A percentile compares a stretch with the other conserved stretches of the same genome.
These are phyloP conservation scores for Fusarium gaditjirri DNA, from an alignment of 2,329 filamentous ascomycete genomes.

Conservation along the genomic window DNA sequence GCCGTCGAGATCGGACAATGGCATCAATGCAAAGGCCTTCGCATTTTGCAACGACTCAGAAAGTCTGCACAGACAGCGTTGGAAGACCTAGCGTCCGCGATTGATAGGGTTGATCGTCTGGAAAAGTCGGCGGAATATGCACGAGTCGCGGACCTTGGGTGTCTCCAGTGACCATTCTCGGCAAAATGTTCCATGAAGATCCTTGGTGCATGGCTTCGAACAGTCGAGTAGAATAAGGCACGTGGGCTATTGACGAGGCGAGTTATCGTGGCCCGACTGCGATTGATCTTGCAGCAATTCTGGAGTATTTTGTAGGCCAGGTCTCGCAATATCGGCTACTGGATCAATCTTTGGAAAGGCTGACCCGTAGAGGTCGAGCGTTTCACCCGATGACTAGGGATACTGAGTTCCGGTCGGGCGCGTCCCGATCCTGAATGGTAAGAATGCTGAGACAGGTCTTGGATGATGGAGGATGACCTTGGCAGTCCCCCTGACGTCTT, in stretches of 20 bases:
- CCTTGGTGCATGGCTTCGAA: background rate
- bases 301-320: background rate
- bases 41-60: fast-evolving
- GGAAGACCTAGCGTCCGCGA: background rate
- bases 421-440: fast-evolving
- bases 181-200: fast-evolving
- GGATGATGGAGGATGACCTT: fast-evolving
- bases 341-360: background rate
- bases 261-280: fast-evolving
- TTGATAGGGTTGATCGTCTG: background rate
- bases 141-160: background rate
- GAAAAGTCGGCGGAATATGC: too few relatives aligned
- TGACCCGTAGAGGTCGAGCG: background rate
- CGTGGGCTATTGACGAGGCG: fast-evolving
- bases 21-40: fast-evolving
- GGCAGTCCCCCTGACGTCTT: too few relatives aligned
- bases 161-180: background rate
- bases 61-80: background rate
- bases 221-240: too few relatives aligned
- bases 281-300: fast-evolving
- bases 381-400: too few relatives aligned
- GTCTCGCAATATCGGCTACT: fast-evolving
- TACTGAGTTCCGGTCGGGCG: fast-evolving
- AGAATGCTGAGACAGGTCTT: background rate
- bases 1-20: too few relatives aligned